phyloP scores from a whole-genome alignment of 768 basidiomycete genomes.

The Mycena belliarum region DNA sequence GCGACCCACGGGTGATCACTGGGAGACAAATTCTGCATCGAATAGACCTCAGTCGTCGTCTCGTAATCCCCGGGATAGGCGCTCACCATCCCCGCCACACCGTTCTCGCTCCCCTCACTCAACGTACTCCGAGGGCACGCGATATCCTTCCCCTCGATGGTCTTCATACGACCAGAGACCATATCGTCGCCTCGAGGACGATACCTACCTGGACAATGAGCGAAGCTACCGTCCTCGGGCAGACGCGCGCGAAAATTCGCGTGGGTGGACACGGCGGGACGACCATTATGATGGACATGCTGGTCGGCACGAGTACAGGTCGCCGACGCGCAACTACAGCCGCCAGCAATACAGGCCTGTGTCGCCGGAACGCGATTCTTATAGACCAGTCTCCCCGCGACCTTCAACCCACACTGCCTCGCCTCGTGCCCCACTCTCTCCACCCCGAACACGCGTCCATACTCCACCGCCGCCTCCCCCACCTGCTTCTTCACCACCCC shows the following conservation, averaged over 20 bases:
- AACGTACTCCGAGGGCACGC: neutral
- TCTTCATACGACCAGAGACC: conserved; percentile 8
- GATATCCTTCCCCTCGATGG: conserved; percentile 17
- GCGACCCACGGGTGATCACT: conserved; percentile 31
- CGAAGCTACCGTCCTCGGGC: conserved; percentile 7
- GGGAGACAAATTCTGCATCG: conserved; percentile 35
- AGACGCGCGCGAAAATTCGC: conserved; percentile 12
- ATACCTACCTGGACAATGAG: conserved; percentile 18
- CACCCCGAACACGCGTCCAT: conserved; percentile 17
- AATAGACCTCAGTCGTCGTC: conserved; percentile 20
- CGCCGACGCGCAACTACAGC: conserved; percentile 1
- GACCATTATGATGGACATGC: neutral
- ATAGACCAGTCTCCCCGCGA: conserved; percentile 21
- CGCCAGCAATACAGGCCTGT: conserved; percentile 8
- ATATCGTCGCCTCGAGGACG: conserved; percentile 15
- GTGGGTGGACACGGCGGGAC: conserved; percentile 6
- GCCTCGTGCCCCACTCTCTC: conserved; percentile 21
- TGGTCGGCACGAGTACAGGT: neutral
- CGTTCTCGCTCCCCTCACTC: conserved; percentile 12
- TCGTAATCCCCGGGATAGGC: conserved; percentile 30
- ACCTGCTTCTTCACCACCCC: conserved; percentile 25
- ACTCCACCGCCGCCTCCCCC: conserved; percentile 26
- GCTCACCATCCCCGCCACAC: conserved; percentile 5
- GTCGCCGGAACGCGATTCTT: conserved; percentile 8
- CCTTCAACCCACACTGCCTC: conserved; percentile 23